A percentile compares a stretch with the other conserved stretches of the same genome.
Evolutionary conservation across 257 asterid species (phyloP).

Genomic region (Solanum dulcamara): DNA sequence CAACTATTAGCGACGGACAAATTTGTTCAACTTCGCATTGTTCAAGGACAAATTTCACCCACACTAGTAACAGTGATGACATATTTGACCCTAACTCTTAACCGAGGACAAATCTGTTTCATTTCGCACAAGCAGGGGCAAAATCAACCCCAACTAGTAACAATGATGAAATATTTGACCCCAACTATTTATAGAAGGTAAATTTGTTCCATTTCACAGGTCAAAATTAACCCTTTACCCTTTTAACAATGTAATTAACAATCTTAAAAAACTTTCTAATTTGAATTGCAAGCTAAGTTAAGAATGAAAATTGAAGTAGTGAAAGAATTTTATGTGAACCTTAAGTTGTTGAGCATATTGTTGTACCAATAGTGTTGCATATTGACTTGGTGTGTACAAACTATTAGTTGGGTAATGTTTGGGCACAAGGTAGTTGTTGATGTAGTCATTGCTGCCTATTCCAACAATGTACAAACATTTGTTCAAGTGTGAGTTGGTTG

Average conservation of each 20-base stretch:
- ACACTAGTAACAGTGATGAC: too few relatives aligned
- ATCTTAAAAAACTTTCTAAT: background rate
- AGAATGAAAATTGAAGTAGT: background rate
- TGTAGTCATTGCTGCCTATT: conserved; percentile 51
- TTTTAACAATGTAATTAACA: background rate
- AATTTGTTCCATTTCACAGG: too few relatives aligned
- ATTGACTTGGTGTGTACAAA: conserved; percentile 17
- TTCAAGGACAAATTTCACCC: background rate
- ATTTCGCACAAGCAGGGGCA: too few relatives aligned
- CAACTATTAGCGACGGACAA: background rate
- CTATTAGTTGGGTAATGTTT: conserved; percentile 1
- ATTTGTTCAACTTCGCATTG: background rate
- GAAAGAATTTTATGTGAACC: background rate
- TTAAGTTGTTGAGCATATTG: conserved; percentile 4
- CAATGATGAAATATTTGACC: too few relatives aligned
- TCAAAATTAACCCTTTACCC: background rate
- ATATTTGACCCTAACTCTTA: background rate
- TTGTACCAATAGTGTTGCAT: conserved; percentile 21
- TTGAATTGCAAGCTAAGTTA: background rate
- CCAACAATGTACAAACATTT: conserved; percentile 37
- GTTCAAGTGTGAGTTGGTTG: conserved; percentile 1
- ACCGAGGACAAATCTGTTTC: background rate
- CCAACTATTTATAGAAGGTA: too few relatives aligned
- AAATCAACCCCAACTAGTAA: too few relatives aligned
- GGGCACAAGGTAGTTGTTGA: conserved; percentile 30